Percentiles rank a stretch among this genome's conserved stretches.
phyloP scores from a whole-genome alignment of 2,329 filamentous ascomycete species.

The Zasmidium citrigriseum region DNA sequence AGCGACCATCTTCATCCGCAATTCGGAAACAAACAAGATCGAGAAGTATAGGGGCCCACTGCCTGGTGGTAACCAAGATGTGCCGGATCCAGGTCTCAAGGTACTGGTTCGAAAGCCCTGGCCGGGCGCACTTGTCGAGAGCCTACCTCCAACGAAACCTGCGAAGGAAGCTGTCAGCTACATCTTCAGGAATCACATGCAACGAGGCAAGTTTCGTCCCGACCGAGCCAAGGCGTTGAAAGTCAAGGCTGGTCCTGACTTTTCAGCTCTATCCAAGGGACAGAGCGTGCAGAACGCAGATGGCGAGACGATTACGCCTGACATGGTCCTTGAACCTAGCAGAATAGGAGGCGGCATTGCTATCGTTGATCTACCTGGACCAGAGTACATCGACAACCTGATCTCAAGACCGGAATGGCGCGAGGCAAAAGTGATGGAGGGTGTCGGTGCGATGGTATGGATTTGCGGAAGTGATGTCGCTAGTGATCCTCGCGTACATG shows the following conservation, averaged over 20 bases:
- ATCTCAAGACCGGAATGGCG: conserved; percentile 73
- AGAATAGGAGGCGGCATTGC: conserved; percentile 73
- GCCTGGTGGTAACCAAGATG: conserved; percentile 51
- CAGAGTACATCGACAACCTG: conserved; percentile 69
- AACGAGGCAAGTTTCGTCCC: conserved; percentile 78
- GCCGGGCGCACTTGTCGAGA: conserved; percentile 67
- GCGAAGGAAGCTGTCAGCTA: conserved; percentile 76
- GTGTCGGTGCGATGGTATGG: conserved; percentile 75
- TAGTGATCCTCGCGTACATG: conserved; percentile 61
- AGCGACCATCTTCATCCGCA: conserved; percentile 68
- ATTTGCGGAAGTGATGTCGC: conserved; percentile 70
- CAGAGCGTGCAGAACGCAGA: conserved; percentile 63
- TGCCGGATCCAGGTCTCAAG: conserved; percentile 60
- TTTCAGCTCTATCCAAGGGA: conserved; percentile 62
- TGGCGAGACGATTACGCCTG: conserved; percentile 73
- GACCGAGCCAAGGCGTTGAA: conserved; percentile 65
- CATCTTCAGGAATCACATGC: conserved; percentile 73
- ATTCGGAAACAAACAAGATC: conserved; percentile 63
- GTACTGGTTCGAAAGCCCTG: conserved; percentile 77
- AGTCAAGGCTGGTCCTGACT: conserved; percentile 62
- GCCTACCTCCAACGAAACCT: conserved; percentile 68
- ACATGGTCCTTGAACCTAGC: conserved; percentile 76
- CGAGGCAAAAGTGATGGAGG: conserved; percentile 63
- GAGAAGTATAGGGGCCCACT: conserved; percentile 69
- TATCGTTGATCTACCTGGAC: conserved; percentile 74